phyloP scores from a whole-genome alignment of 257 asterid species.

The Nicotiana sylvestris region DNA sequence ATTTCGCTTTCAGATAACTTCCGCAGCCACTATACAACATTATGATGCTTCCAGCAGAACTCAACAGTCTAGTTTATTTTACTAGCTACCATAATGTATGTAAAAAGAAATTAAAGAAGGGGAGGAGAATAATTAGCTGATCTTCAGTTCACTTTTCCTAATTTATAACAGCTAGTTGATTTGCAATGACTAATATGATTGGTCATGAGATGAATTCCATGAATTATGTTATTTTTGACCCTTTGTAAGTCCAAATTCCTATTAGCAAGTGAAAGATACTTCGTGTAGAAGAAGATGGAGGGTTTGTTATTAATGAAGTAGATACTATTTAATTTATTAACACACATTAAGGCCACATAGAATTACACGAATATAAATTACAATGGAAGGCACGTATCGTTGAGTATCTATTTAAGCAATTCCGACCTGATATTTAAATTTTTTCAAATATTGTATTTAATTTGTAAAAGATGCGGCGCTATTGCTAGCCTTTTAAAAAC shows the following conservation, averaged over 20 bases:
- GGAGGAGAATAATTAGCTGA: not conserved
- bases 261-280: not conserved
- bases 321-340: not conserved
- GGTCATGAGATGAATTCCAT: not conserved
- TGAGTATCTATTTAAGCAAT: not conserved
- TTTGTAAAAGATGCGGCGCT: not conserved
- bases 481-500: not conserved
- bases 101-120: not conserved
- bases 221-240: not conserved
- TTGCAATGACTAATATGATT: not conserved
- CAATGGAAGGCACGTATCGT: not conserved
- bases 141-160: not conserved
- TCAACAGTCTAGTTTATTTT: not conserved
- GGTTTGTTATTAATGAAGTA: not conserved
- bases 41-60: not conserved
- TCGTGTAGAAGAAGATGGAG: not conserved
- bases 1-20: not conserved
- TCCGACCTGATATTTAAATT: not conserved
- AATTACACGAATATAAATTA: not conserved
- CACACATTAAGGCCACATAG: not conserved
- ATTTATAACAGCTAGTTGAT: not conserved
- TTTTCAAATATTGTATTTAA: not conserved
- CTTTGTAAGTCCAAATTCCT: not conserved
- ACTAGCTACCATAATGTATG: not conserved
- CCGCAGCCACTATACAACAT: not conserved